phyloP scores from a whole-genome alignment of 139 green algal species.

The Chlamydomonas sphaeroides region DNA sequence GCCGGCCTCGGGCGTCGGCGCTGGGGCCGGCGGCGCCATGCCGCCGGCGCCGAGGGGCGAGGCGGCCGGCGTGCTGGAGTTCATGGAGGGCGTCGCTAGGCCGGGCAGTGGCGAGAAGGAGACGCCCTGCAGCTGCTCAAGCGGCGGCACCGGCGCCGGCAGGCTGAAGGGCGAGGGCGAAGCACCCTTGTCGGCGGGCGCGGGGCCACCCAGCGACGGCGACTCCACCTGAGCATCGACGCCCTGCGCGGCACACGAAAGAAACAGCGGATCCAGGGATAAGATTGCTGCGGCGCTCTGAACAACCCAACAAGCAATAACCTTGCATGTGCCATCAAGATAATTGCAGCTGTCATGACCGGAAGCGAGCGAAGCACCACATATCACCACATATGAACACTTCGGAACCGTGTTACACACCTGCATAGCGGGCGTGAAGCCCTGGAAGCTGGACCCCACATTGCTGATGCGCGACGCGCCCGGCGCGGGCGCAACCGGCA shows the following conservation, averaged over 20 bases:
- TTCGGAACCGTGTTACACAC: no score
- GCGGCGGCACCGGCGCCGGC: not conserved
- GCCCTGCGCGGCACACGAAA: not conserved
- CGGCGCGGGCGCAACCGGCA: not conserved
- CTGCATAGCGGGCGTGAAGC: conserved; percentile 7
- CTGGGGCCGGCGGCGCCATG: not conserved
- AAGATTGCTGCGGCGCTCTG: no score
- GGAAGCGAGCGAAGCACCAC: no score
- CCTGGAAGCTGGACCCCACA: conserved; percentile 1
- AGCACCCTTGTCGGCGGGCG: not conserved
- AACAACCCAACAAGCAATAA: no score
- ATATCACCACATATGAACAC: no score
- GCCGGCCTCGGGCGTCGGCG: conserved; percentile 9
- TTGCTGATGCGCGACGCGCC: not conserved
- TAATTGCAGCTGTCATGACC: no score
- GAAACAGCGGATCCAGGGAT: no score
- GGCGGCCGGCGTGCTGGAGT: not conserved
- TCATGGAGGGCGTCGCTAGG: not conserved
- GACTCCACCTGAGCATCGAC: not conserved
- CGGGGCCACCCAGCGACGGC: conserved; percentile 1
- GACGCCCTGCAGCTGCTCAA: not conserved
- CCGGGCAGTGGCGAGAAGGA: conserved; percentile 3
- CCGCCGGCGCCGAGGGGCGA: not conserved
- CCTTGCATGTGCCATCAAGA: no score
- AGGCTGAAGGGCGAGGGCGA: not conserved